phyloP scores from a whole-genome alignment of 345 rosid species.

The Eucalyptus cloeziana region DNA sequence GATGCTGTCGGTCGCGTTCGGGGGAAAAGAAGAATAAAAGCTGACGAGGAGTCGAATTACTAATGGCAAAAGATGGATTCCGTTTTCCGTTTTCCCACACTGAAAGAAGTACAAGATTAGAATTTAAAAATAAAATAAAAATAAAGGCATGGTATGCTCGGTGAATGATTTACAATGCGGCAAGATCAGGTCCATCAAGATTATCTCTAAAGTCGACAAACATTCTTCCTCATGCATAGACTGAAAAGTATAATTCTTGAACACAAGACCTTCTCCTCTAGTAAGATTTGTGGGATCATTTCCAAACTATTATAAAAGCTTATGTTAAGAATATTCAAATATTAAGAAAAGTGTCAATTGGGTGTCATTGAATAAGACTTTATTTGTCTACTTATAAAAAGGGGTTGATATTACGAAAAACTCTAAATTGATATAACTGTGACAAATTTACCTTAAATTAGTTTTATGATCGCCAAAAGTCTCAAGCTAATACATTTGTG shows the following conservation, averaged over 20 bases:
- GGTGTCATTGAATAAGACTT: background rate
- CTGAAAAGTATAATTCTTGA: background rate
- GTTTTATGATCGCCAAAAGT: no score
- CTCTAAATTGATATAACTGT: rapidly evolving
- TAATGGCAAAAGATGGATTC: background rate
- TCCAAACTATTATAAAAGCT: background rate
- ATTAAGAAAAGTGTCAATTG: background rate
- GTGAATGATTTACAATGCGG: background rate
- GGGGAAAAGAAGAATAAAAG: background rate
- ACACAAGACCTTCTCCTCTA: background rate
- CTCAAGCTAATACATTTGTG: no score
- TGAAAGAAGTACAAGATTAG: background rate
- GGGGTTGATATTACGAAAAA: rapidly evolving
- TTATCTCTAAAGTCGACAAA: background rate
- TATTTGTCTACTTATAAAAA: background rate
- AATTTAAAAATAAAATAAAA: rapidly evolving
- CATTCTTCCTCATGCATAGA: background rate
- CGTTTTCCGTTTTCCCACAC: background rate
- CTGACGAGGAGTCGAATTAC: background rate
- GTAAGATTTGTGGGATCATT: background rate
- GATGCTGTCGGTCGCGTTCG: background rate
- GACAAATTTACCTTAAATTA: no score
- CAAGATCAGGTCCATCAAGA: background rate
- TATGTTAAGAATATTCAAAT: no score
- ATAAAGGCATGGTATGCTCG: background rate